These are phyloP conservation scores for Chrysanthemum makinoi DNA, from an alignment of 129 eudicot genomes.

Conservation along the genomic window DNA sequence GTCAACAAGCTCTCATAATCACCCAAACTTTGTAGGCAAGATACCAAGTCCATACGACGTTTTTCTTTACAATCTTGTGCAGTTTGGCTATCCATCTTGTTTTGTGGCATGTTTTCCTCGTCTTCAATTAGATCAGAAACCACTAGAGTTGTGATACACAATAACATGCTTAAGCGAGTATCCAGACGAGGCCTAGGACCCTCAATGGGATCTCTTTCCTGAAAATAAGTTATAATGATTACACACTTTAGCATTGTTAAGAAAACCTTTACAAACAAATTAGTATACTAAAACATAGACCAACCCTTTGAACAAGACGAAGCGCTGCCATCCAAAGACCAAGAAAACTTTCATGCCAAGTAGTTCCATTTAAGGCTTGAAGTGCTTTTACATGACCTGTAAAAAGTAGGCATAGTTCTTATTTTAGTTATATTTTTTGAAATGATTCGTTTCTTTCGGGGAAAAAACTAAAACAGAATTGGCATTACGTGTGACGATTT, in stretches of 20 bases:
- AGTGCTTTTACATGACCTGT: constrained; percentile 83
- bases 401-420: constrained; percentile 9
- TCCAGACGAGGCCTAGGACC: constrained; percentile 96
- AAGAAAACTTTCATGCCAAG: constrained; percentile 88
- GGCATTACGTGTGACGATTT: constrained; percentile 64
- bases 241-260: constrained; percentile 1
- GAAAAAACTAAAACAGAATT: constrained; percentile 3
- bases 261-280: neutral
- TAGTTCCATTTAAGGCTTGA: constrained; percentile 69
- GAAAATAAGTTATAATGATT: constrained; percentile 15
- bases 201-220: constrained; percentile 98
- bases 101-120: constrained; percentile 44
- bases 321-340: constrained; percentile 98
- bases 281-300: constrained; percentile 20
- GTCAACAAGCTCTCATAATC: constrained; percentile 71
- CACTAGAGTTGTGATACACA: constrained; percentile 72
- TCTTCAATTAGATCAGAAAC: constrained; percentile 84
- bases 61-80: constrained; percentile 37
- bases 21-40: constrained; percentile 70
- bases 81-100: constrained; percentile 34
- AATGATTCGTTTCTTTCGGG: neutral
- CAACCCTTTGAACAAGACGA: constrained; percentile 93
- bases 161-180: constrained; percentile 82
- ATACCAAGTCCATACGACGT: constrained; percentile 63
- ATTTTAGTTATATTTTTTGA: neutral